Evolutionary conservation across 2,329 filamentous ascomycete genomes (phyloP).

Genomic region (Sarocladium kiliense): DNA sequence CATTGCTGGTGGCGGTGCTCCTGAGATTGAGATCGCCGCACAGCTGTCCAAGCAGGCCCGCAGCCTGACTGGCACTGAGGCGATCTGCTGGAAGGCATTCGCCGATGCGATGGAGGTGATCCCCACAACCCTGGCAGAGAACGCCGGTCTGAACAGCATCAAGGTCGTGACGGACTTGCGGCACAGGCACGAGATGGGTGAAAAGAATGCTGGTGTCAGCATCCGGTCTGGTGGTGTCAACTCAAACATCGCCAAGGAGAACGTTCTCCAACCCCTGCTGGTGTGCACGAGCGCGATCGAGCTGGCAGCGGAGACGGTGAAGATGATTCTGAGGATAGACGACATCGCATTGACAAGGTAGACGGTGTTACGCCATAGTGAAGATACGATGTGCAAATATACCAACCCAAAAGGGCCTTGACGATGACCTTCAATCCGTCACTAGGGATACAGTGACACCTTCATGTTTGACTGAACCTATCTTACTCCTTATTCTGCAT

Average conservation of each 20-base stretch:
- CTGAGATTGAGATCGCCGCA: conserved; percentile 93
- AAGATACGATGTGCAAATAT: conserved; percentile 32
- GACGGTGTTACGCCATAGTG: conserved; percentile 16
- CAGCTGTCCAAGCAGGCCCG: conserved; percentile 78
- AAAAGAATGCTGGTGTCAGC: conserved; percentile 94
- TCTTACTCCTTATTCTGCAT: no score
- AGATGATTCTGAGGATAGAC: conserved; percentile 75
- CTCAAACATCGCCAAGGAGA: conserved; percentile 93
- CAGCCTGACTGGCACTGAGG: conserved; percentile 81
- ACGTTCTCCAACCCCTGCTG: conserved; percentile 89
- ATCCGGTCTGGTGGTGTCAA: conserved; percentile 98
- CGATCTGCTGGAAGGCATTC: conserved; percentile 99
- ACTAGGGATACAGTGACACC: no score
- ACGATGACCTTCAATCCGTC: not conserved
- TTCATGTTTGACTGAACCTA: not conserved
- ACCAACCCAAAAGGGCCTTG: conserved; percentile 19
- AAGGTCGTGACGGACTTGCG: conserved; percentile 96
- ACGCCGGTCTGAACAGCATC: conserved; percentile 96
- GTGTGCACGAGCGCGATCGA: conserved; percentile 98
- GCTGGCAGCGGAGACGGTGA: conserved; percentile 95
- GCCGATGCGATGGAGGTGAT: conserved; percentile 97
- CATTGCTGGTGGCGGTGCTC: conserved; percentile 91
- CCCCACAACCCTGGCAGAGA: conserved; percentile 93
- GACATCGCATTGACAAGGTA: conserved; percentile 61
- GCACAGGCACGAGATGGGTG: conserved; percentile 89